A percentile compares a stretch with the other conserved stretches of the same genome.
Conservation (phyloP, 2,329 filamentous ascomycete genomes). For the Diaporthe australafricana region DNA sequence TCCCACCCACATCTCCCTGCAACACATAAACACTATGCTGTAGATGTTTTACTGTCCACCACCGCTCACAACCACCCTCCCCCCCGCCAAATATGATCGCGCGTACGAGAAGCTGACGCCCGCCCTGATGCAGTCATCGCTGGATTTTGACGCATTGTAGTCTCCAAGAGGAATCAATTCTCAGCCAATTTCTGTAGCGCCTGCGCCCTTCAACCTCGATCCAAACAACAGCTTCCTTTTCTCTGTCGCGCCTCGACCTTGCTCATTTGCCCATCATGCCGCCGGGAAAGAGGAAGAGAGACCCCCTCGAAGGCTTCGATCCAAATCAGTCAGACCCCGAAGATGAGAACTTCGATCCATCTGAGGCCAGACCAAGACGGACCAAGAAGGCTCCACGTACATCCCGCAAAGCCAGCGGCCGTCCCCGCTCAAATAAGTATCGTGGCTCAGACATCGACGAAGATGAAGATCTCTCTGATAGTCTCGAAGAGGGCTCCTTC, state of each 20-base stretch:
- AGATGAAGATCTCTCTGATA: conserved; percentile 67
- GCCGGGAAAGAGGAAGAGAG: conserved; percentile 68
- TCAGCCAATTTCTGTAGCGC: neutral
- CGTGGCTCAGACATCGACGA: conserved; percentile 72
- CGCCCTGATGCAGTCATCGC: neutral
- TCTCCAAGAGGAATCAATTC: neutral
- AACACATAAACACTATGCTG: neutral
- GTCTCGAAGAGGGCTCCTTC: conserved; percentile 63
- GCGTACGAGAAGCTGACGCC: conserved; percentile 4
- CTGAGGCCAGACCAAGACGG: conserved; percentile 56
- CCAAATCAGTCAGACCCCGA: conserved; percentile 75
- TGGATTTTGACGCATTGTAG: neutral
- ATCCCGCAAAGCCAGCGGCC: conserved; percentile 44
- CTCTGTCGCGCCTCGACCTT: conserved; percentile 4
- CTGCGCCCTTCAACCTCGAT: neutral
- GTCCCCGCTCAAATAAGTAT: conserved; percentile 54
- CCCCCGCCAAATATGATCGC: neutral
- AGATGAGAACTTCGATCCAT: conserved; percentile 74
- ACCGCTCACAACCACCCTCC: neutral
- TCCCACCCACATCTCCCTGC: neutral
- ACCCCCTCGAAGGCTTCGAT: conserved; percentile 68
- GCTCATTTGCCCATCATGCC: conserved; percentile 44
- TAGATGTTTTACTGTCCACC: conserved; percentile 16
- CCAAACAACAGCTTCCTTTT: conserved; percentile 1
- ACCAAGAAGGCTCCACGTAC: conserved; percentile 50